A percentile compares a stretch with the other conserved stretches of the same genome.
phyloP scores from a whole-genome alignment of 257 asterid species.

The Lithospermum erythrorhizon region DNA sequence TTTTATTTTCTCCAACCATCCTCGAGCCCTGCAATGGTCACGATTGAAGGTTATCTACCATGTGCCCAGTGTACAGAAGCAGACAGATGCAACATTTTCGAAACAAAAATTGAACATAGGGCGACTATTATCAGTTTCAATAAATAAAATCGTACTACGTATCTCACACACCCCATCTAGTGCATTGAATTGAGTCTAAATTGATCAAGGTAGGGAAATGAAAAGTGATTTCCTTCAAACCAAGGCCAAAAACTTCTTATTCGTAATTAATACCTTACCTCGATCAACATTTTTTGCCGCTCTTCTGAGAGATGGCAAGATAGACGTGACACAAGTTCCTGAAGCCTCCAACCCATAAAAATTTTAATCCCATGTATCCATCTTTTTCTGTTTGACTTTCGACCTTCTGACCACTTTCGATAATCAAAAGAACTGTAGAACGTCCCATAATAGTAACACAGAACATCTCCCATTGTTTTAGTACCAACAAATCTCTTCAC shows the following conservation, averaged over 20 bases:
- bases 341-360: neutral
- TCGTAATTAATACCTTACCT: neutral
- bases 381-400: neutral
- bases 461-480: neutral
- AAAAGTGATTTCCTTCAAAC: neutral
- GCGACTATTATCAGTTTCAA: no score
- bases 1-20: neutral
- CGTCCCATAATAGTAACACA: neutral
- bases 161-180: no score
- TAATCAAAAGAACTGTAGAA: neutral
- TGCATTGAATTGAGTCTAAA: no score
- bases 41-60: no score
- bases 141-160: no score
- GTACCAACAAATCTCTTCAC: conserved; percentile 5
- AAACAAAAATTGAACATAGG: no score
- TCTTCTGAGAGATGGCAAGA: neutral
- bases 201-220: neutral
- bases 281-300: neutral
- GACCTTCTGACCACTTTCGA: neutral
- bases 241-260: no score
- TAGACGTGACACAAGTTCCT: neutral
- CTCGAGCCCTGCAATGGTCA: neutral
- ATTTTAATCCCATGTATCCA: neutral
- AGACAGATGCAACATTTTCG: no score
- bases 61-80: no score